Percentiles rank a stretch among this genome's conserved stretches.
Conservation (phyloP, 306 rosid species). For the Hippophae gyantsensis region DNA sequence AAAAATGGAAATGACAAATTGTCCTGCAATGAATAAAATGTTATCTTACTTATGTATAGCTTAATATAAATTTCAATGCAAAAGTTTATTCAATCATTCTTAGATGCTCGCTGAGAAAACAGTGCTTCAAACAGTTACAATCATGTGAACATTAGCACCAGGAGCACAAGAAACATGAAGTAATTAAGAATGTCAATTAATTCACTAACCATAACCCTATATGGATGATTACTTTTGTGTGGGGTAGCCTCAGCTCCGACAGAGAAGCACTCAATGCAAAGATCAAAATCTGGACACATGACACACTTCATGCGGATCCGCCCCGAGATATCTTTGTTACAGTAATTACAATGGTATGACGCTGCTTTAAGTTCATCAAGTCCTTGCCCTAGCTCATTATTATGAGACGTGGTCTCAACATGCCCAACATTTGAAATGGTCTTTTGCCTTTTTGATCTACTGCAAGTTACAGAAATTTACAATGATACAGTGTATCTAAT, state of each 20-base stretch:
- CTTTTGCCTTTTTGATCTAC: slow-evolving; percentile 56
- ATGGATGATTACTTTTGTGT: slow-evolving; percentile 39
- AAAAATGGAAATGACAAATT: slow-evolving; percentile 80
- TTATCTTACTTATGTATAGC: not conserved
- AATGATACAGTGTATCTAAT: slow-evolving; percentile 4
- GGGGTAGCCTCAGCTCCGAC: slow-evolving; percentile 42
- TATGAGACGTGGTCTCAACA: slow-evolving; percentile 17
- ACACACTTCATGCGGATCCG: slow-evolving; percentile 35
- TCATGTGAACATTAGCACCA: not conserved
- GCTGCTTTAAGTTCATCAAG: slow-evolving; percentile 29
- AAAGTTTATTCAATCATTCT: slow-evolving; percentile 2
- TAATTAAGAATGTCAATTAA: not conserved
- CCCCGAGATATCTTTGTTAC: slow-evolving; percentile 48
- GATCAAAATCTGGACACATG: slow-evolving; percentile 43
- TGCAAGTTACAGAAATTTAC: slow-evolving; percentile 1
- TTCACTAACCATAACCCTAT: slow-evolving; percentile 47
- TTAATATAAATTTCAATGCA: not conserved
- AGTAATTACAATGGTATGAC: slow-evolving; percentile 47
- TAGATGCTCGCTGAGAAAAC: too few relatives aligned
- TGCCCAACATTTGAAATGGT: slow-evolving; percentile 33
- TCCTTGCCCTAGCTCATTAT: slow-evolving; percentile 19
- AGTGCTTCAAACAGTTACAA: not conserved
- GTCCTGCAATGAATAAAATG: slow-evolving; percentile 40
- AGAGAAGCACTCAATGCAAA: slow-evolving; percentile 44
- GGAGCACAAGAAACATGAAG: not conserved